phyloP scores from a whole-genome alignment of 371 early-diverging fungal genomes.

The Haplosporangium sp. region DNA sequence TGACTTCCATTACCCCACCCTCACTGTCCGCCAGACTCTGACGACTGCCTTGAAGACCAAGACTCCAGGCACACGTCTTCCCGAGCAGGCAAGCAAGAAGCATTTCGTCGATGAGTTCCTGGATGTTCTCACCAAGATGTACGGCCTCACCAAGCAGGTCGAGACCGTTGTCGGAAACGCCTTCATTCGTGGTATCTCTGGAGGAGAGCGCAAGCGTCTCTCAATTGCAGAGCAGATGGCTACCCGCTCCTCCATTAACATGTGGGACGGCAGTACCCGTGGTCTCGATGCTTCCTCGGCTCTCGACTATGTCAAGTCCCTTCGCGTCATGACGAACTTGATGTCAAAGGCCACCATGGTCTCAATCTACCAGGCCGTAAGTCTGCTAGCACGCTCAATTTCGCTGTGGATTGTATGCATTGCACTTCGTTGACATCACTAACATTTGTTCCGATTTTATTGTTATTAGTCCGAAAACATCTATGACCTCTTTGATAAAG shows the following conservation, averaged over 20 bases:
- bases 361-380: constrained; percentile 73
- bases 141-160: constrained; percentile 78
- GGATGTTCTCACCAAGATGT: constrained; percentile 72
- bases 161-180: constrained; percentile 88
- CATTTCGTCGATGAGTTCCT: constrained; percentile 61
- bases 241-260: constrained; percentile 74
- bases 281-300: constrained; percentile 94
- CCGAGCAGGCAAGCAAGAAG: constrained; percentile 41
- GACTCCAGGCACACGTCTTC: constrained; percentile 71
- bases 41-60: constrained; percentile 73
- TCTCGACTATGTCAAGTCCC: constrained; percentile 76
- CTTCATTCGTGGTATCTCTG: constrained; percentile 83
- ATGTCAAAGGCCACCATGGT: constrained; percentile 72
- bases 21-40: constrained; percentile 75
- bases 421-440: background rate
- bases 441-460: too few relatives aligned
- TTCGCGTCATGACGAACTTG: constrained; percentile 75
- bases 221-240: constrained; percentile 91
- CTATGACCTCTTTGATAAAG: constrained; percentile 81
- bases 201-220: constrained; percentile 90
- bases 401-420: too few relatives aligned
- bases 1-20: constrained; percentile 75
- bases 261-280: constrained; percentile 90
- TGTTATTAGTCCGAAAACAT: constrained; percentile 76
- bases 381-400: too few relatives aligned